Conservation (phyloP, 75 land plant species). For the Adiantum capillusveneris region DNA sequence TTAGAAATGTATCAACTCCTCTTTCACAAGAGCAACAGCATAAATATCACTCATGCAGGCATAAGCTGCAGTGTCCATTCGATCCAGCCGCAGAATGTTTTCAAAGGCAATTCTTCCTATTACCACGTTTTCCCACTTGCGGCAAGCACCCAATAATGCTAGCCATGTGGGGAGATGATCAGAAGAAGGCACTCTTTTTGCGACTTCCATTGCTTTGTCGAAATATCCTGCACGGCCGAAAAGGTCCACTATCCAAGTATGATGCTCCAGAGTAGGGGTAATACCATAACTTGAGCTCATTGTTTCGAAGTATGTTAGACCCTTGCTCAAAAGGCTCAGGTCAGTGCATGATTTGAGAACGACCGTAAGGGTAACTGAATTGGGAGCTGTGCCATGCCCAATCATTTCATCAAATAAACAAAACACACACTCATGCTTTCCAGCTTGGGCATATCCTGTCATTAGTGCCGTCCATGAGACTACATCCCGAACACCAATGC, state of each 20-base stretch:
- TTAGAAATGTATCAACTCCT: no score
- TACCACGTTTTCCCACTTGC: conserved; percentile 3
- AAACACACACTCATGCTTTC: conserved; percentile 19
- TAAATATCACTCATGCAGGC: no score
- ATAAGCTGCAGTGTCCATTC: no score
- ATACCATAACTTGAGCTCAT: conserved; percentile 9
- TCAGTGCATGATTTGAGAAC: conserved; percentile 37
- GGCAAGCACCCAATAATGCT: neutral
- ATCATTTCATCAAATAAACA: conserved; percentile 36
- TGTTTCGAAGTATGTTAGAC: conserved; percentile 7
- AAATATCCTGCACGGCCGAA: conserved; percentile 10
- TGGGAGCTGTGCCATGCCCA: conserved; percentile 12
- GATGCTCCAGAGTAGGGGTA: conserved; percentile 14
- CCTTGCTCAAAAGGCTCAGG: conserved; percentile 30
- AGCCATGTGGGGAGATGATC: no score
- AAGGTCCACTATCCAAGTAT: conserved; percentile 15
- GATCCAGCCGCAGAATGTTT: no score
- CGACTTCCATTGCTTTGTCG: conserved; percentile 4
- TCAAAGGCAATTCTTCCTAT: no score
- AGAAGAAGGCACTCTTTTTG: conserved; percentile 9
- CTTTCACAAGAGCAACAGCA: no score
- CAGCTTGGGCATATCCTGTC: conserved; percentile 34
- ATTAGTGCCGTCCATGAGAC: conserved; percentile 50
- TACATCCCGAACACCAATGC: conserved; percentile 29
- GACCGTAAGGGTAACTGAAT: conserved; percentile 18